Base-by-base conservation (phyloP, 2,329 filamentous ascomycete species). In the Pseudogymnoascus sp. region DNA sequence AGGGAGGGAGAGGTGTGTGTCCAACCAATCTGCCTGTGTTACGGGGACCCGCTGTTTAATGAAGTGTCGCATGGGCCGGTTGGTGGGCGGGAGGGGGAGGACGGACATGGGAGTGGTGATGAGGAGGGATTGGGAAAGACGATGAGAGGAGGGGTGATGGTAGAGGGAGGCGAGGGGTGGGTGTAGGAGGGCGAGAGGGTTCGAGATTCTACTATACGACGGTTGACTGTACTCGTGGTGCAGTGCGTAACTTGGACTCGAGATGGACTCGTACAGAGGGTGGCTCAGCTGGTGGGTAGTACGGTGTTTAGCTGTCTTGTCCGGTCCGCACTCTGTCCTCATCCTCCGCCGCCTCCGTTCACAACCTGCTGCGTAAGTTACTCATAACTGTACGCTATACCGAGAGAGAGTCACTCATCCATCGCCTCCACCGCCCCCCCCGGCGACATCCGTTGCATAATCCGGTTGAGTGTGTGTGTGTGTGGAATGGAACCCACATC, bases 381-480 rank as follows among this genome's bases (percentile, higher is more conserved):
- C 34, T 36, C 34, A 31, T 31, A 31, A 26, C 23, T 26, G 23
- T 26, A 26, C 23, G 23, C 23, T 26, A 26, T 26, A 26, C 23
- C 2, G 23, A 26, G 23, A 26, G 23, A 26, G 21, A 21, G 23
- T 47, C 40, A 11, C 36, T 14, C 36, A 37, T 5, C 39, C 40
- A 23, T 26, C 21, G 11, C 21, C 42, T 26, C 42, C n/a, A 31
- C 39, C 45, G 29, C 45, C 45, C 21, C 21, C 21, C 45, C 23
- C 45, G 45, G 45, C 45, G 45, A 51, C 45, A 51, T 51, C 45
- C 45, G 45, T 51, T 51, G 45, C 45, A 51, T 51, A 51, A 51
- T 51, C 45, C 23, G 45, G 45, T 51, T 29, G 45, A 47, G 42
- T 29, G 26, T 29, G 26, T 29, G 29, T 31, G 29, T 31, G 8